Conservation (phyloP, 75 land plant genomes). For the Cunninghamia lanceolata region DNA sequence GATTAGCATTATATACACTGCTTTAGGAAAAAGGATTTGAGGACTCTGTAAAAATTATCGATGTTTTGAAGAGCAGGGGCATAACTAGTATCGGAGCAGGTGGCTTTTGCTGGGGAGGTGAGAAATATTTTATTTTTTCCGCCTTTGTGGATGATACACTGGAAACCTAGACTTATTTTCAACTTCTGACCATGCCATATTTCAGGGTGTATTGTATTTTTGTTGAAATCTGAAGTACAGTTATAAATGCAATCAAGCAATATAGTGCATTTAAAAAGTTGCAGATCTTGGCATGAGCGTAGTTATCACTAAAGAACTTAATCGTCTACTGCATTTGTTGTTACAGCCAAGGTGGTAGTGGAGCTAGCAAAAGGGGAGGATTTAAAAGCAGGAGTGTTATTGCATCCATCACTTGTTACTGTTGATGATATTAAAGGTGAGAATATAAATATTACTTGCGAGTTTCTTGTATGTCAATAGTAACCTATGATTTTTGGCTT, state of each 20-base stretch:
- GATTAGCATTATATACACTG: not conserved
- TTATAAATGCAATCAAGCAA: not conserved
- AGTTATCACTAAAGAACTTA: not conserved
- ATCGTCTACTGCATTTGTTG: not conserved
- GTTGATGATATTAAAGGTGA: slow-evolving; percentile 57
- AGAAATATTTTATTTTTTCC: not conserved
- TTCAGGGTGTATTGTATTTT: not conserved
- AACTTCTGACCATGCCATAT: not conserved
- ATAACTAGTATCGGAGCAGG: slow-evolving; percentile 54
- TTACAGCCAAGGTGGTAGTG: slow-evolving; percentile 52
- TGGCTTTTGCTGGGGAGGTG: slow-evolving; percentile 95
- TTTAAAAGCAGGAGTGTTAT: slow-evolving; percentile 51
- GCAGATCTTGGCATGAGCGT: not conserved
- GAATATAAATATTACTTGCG: not conserved
- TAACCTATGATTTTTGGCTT: not conserved
- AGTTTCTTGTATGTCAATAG: not conserved
- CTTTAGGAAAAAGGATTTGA: slow-evolving; percentile 54
- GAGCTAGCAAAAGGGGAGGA: slow-evolving; percentile 24
- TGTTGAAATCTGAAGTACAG: not conserved
- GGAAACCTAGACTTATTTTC: not conserved
- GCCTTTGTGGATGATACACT: not conserved
- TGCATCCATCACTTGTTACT: slow-evolving; percentile 61
- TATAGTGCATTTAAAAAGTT: not conserved
- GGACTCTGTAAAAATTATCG: slow-evolving; percentile 54
- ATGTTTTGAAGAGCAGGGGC: slow-evolving; percentile 50